A percentile compares a stretch with the other conserved stretches of the same genome.
phyloP scores from a whole-genome alignment of 2,329 filamentous ascomycete species.

The Talaromyces sp. region DNA sequence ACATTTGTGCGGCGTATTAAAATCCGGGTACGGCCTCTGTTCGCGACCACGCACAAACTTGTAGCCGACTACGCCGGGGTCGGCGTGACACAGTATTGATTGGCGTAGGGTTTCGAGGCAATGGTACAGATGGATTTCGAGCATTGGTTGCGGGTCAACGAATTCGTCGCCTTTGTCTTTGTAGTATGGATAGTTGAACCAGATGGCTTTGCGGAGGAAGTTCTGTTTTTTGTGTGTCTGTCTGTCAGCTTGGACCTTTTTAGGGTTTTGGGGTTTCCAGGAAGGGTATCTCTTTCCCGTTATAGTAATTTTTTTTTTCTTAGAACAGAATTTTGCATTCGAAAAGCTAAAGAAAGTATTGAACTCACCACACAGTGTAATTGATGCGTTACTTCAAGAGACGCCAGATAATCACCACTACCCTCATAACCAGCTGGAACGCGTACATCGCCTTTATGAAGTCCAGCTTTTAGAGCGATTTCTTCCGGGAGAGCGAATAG shows the following conservation, averaged over 20 bases:
- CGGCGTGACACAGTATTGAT: constrained; percentile 17
- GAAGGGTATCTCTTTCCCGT: constrained; percentile 3
- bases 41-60: constrained; percentile 13
- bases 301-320: constrained; percentile 2
- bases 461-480: constrained; percentile 3
- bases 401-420: constrained; percentile 16
- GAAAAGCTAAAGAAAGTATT: not conserved
- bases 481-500: constrained; percentile 11
- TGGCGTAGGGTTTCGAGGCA: constrained; percentile 19
- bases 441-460: constrained; percentile 8
- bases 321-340: not conserved
- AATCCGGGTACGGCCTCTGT: constrained; percentile 13
- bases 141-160: constrained; percentile 7
- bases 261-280: constrained; percentile 5
- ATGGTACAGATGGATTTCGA: constrained; percentile 15
- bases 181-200: constrained; percentile 15
- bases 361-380: constrained; percentile 17
- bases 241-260: too few species aligned
- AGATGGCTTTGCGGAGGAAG: constrained; percentile 14
- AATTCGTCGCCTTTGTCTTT: constrained; percentile 13
- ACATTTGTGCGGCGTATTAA: constrained; percentile 16
- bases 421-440: constrained; percentile 10
- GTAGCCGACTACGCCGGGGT: constrained; percentile 16
- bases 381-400: constrained; percentile 16
- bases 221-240: not conserved